A percentile compares a stretch with the other conserved stretches of the same genome.
These are phyloP conservation scores for Papiliotrema flavescens DNA, from an alignment of 1,284 basidiomycete genomes.

Conservation along the genomic window DNA sequence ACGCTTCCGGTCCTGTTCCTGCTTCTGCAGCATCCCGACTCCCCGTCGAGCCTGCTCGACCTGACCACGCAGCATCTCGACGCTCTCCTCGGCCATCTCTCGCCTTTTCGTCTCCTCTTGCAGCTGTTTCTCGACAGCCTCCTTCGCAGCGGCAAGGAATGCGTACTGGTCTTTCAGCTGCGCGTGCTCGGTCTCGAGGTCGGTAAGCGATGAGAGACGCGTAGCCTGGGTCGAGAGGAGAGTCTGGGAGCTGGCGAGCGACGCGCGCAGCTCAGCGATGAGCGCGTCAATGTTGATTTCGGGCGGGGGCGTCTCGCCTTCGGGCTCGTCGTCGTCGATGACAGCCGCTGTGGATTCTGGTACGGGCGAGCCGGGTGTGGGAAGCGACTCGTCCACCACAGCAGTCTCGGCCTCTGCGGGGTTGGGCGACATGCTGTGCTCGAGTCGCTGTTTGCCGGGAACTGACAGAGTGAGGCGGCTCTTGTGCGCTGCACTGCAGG, in stretches of 20 bases:
- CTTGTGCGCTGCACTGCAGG: too few relatives aligned
- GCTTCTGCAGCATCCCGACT: conserved; percentile 79
- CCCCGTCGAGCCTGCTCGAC: conserved; percentile 88
- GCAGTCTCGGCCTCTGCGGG: too few relatives aligned
- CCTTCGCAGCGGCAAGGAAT: conserved; percentile 38
- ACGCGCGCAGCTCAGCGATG: conserved; percentile 20
- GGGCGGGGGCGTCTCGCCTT: not conserved
- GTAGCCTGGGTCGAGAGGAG: conserved; percentile 23
- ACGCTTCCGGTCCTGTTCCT: conserved; percentile 62
- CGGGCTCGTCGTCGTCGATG: not conserved
- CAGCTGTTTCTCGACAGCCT: conserved; percentile 60
- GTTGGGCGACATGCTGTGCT: not conserved
- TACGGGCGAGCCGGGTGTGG: not conserved
- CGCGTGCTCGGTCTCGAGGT: conserved; percentile 36
- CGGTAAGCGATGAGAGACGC: conserved; percentile 22
- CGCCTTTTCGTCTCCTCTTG: conserved; percentile 59
- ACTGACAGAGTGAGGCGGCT: not conserved
- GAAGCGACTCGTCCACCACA: not conserved
- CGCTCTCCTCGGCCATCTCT: conserved; percentile 75
- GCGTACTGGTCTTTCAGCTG: conserved; percentile 41
- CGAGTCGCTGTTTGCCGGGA: not conserved
- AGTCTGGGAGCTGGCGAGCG: conserved; percentile 25
- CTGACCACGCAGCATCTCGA: conserved; percentile 71
- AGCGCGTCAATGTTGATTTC: conserved; percentile 9
- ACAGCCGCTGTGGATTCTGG: not conserved